Percentiles rank a stretch among this genome's conserved stretches.
Evolutionary conservation across 345 rosid genomes (phyloP).

Genomic region (Populus euphratica): DNA sequence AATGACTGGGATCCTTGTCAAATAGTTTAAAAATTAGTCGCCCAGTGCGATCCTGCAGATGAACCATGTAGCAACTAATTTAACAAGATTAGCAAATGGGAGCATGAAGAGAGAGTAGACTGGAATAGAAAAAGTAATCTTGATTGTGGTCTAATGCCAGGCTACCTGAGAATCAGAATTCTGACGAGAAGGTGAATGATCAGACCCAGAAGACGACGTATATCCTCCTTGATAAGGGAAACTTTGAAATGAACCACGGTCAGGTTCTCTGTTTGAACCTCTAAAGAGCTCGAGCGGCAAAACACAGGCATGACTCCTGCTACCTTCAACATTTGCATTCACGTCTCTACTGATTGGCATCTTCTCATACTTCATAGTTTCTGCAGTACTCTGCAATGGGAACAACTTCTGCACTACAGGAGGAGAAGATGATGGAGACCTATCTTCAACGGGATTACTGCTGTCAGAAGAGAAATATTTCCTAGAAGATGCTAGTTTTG

Average conservation of each 20-base stretch:
- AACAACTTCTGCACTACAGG: constrained; percentile 67
- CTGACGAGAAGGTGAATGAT: constrained; percentile 74
- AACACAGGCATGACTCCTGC: constrained; percentile 32
- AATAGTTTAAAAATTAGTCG: constrained; percentile 66
- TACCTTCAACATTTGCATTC: constrained; percentile 39
- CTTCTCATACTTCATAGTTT: constrained; percentile 50
- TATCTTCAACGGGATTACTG: constrained; percentile 73
- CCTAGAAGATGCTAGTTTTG: constrained; percentile 58
- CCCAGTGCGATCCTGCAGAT: constrained; percentile 60
- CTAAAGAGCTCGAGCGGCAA: constrained; percentile 76
- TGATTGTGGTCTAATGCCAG: neutral
- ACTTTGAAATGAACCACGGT: constrained; percentile 45
- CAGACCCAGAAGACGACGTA: constrained; percentile 83
- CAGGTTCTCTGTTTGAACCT: constrained; percentile 40
- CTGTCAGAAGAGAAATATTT: constrained; percentile 89
- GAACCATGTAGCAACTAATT: constrained; percentile 9
- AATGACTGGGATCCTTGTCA: constrained; percentile 81
- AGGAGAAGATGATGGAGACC: constrained; percentile 68
- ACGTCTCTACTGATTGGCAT: constrained; percentile 35
- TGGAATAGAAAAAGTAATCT: neutral
- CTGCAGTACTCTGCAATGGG: constrained; percentile 65
- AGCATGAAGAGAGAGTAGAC: neutral
- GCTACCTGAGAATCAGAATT: constrained; percentile 78
- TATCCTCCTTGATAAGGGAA: constrained; percentile 62
- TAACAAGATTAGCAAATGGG: neutral